Base-by-base conservation (phyloP, 2,329 filamentous ascomycete species). In the Exutisphaerella laricina region DNA sequence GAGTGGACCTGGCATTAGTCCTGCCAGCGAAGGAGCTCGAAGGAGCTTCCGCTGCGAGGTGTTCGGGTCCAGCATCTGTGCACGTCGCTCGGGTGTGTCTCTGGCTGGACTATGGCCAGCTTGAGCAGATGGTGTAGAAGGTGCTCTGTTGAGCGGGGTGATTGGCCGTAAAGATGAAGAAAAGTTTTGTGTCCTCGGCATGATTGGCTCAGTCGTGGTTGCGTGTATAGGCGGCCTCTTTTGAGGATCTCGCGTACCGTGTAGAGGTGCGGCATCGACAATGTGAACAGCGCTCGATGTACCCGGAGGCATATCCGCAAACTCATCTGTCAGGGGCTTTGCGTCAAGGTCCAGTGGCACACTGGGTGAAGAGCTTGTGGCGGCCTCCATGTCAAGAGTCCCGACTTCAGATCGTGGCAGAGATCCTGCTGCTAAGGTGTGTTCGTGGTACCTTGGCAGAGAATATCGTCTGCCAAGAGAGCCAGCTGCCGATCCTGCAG, bases 1-100 rank as follows among this genome's bases (percentile, higher is more conserved):
- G 4, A 84, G 64, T 4, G 78, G 74, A 0, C 77, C 77, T 69
- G 71, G 47, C 77, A 77, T 69, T 26, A 84, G 74, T 2, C 70
- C 71, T 3, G 70, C 69, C 13, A 77, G 68, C 1, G 73, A 74
- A 50, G 71, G 68, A 34, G 72, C 69, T 16, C 61, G 65, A 6
- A 64, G 63, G 10, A 65, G 66, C n/a, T 66, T 55, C 25, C 67
- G 25, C 59, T 64, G 33, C 62, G 70, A 47, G 5, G 26, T 28
- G 60, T 57, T 58, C 52, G 46, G 46, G 46, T 49, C 47, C 52
- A 54, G 46, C 50, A 46, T 26, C 14, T 49, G 49, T 13, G 38
- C 36, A 12, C 38, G 40, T 12, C 37, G 48, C 3, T 41, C 35
- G 9, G 46, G 44, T 2, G 39, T 36, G 21, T 39, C 38, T 17